Evolutionary conservation across 805 yeast species (phyloP).

Genomic region (Wickerhamia fluorescens): DNA sequence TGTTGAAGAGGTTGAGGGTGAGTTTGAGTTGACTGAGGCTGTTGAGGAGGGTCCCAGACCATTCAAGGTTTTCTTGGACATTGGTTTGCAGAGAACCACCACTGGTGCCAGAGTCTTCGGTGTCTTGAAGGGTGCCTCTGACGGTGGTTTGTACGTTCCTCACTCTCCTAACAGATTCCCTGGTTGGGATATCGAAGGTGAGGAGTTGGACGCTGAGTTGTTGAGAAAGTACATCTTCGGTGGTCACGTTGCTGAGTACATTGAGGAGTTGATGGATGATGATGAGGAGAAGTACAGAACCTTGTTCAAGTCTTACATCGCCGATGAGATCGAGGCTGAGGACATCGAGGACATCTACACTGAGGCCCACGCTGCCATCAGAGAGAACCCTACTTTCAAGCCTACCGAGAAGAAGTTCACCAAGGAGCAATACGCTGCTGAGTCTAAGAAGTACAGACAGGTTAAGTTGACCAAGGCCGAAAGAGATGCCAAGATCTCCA

Average conservation of each 20-base stretch:
- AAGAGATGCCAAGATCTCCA: conserved; percentile 83
- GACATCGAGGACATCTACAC: conserved; percentile 91
- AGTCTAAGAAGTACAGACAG: conserved; percentile 88
- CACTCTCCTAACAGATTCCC: conserved; percentile 99
- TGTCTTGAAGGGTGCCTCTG: conserved; percentile 99
- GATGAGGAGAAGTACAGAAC: conserved; percentile 99
- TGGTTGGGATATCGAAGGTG: conserved; percentile 98
- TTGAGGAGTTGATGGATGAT: conserved; percentile 99
- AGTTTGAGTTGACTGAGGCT: conserved; percentile 96
- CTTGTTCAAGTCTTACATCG: conserved; percentile 93
- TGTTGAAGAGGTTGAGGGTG: conserved; percentile 99
- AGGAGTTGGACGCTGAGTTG: conserved; percentile 95
- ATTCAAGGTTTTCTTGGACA: conserved; percentile 98
- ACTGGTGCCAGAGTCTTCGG: conserved; percentile 99
- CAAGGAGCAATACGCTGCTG: conserved; percentile 97
- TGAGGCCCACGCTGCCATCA: conserved; percentile 91
- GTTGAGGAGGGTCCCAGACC: conserved; percentile 99
- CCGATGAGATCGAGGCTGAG: conserved; percentile 96
- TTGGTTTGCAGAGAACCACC: conserved; percentile 99
- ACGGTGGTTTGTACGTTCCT: conserved; percentile 98
- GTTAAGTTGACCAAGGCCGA: conserved; percentile 84
- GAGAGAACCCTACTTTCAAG: conserved; percentile 91
- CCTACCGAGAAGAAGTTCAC: conserved; percentile 88
- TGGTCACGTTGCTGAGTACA: conserved; percentile 99
- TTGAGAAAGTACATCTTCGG: conserved; percentile 99